Conservation (phyloP, 2,329 filamentous ascomycete species). For the Peltaster fructicola region DNA sequence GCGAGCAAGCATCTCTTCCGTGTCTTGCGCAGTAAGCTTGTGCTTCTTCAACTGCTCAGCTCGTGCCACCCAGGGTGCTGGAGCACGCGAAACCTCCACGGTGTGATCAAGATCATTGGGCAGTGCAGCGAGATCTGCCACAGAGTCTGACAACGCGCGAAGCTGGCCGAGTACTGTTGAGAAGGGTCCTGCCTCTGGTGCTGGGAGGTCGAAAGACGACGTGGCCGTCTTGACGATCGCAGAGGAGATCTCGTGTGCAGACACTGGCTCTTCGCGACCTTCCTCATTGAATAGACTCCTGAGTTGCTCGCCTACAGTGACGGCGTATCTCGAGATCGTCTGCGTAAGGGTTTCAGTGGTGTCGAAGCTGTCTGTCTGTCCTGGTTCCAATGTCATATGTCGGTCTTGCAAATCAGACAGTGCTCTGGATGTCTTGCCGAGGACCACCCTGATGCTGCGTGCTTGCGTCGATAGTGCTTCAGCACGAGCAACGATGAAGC, state of each 20-base stretch:
- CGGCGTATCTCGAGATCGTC: constrained; percentile 48
- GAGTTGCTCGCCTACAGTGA: constrained; percentile 48
- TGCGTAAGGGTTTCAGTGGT: constrained; percentile 46
- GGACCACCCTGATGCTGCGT: constrained; percentile 67
- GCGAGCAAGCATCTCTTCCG: constrained; percentile 66
- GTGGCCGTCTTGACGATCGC: constrained; percentile 42
- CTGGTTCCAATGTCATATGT: constrained; percentile 53
- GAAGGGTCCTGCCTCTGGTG: constrained; percentile 48
- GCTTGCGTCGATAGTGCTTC: constrained; percentile 59
- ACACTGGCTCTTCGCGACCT: constrained; percentile 49
- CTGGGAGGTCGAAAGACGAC: constrained; percentile 31
- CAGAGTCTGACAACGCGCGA: constrained; percentile 42
- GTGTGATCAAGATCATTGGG: constrained; percentile 27
- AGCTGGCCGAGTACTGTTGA: constrained; percentile 50
- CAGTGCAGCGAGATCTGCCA: constrained; percentile 54
- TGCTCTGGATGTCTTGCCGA: constrained; percentile 58
- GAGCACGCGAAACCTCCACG: constrained; percentile 46
- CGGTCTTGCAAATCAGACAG: constrained; percentile 61
- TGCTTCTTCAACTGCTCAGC: constrained; percentile 67
- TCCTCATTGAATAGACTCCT: constrained; percentile 53
- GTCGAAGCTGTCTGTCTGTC: constrained; percentile 52
- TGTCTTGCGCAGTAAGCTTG: constrained; percentile 63
- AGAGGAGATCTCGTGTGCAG: constrained; percentile 46
- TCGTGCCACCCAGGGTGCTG: constrained; percentile 68
- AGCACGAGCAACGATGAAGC: constrained; percentile 51